Conservation (phyloP, 345 rosid species). For the Turnera subulata region DNA sequence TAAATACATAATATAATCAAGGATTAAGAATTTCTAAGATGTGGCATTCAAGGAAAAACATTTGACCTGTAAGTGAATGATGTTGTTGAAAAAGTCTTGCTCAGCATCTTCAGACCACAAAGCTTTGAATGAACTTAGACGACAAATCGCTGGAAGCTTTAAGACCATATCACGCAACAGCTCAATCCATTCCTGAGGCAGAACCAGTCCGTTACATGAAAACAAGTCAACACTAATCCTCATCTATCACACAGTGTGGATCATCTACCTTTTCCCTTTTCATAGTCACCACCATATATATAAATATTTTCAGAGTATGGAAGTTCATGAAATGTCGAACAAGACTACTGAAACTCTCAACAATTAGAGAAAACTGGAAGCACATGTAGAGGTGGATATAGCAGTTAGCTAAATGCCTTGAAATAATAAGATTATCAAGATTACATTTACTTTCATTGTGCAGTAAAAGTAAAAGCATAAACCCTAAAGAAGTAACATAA, state of each 20-base stretch:
- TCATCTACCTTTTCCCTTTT: no score
- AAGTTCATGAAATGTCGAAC: no score
- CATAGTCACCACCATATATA: no score
- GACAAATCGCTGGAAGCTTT: constrained; percentile 64
- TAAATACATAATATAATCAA: no score
- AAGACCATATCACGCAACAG: constrained; percentile 68
- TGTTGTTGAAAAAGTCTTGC: constrained; percentile 74
- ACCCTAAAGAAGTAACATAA: background rate
- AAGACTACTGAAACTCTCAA: no score
- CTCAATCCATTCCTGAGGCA: constrained; percentile 82
- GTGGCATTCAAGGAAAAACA: constrained; percentile 5
- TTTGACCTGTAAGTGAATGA: constrained; percentile 72
- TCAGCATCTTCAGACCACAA: constrained; percentile 82
- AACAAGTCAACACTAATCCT: constrained; percentile 10
- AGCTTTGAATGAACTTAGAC: constrained; percentile 53
- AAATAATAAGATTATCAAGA: background rate
- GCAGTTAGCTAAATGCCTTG: background rate
- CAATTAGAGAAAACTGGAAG: background rate
- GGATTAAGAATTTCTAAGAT: background rate
- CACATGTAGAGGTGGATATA: background rate
- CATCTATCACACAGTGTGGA: no score
- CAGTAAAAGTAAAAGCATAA: no score
- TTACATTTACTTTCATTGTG: no score
- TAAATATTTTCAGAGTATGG: no score
- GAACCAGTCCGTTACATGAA: no score